These are phyloP conservation scores for Davidsoniella virescens DNA, from an alignment of 2,329 filamentous ascomycete species.

Conservation along the genomic window DNA sequence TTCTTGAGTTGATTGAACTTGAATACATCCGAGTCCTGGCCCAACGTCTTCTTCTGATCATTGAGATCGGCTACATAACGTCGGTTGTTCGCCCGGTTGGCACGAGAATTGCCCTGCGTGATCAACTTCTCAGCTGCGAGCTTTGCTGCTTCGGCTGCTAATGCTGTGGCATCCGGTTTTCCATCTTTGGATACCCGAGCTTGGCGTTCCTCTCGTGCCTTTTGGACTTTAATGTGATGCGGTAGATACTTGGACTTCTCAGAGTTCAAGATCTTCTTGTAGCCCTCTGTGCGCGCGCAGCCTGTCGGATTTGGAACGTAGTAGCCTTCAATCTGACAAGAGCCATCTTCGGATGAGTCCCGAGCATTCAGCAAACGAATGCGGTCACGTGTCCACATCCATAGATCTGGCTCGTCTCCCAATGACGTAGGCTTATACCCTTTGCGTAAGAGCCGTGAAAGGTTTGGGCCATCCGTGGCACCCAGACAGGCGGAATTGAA, in stretches of 20 bases:
- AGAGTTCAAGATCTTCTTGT: constrained; percentile 88
- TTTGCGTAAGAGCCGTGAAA: constrained; percentile 31
- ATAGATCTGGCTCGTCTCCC: constrained; percentile 33
- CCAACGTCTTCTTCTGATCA: constrained; percentile 76
- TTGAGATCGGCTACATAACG: constrained; percentile 89
- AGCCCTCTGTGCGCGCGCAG: constrained; percentile 77
- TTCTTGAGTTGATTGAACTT: constrained; percentile 99
- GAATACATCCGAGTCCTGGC: constrained; percentile 74
- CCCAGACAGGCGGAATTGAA: constrained; percentile 29
- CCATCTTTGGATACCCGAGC: constrained; percentile 50
- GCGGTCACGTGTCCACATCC: constrained; percentile 41
- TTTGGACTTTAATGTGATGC: constrained; percentile 92
- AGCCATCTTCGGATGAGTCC: constrained; percentile 1
- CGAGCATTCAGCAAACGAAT: constrained; percentile 37
- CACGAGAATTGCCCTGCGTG: constrained; percentile 78
- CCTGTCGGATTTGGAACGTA: constrained; percentile 80
- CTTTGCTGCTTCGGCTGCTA: constrained; percentile 54
- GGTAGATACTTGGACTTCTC: constrained; percentile 98
- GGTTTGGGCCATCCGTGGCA: constrained; percentile 31
- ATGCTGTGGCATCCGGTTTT: constrained; percentile 42
- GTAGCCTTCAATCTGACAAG: constrained; percentile 37
- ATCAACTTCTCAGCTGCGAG: constrained; percentile 64
- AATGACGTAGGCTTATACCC: constrained; percentile 26
- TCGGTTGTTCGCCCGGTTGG: constrained; percentile 89
- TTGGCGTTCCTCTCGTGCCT: constrained; percentile 79